Conservation (phyloP, 176 grass and related monocot species). For the Oryza punctata region DNA sequence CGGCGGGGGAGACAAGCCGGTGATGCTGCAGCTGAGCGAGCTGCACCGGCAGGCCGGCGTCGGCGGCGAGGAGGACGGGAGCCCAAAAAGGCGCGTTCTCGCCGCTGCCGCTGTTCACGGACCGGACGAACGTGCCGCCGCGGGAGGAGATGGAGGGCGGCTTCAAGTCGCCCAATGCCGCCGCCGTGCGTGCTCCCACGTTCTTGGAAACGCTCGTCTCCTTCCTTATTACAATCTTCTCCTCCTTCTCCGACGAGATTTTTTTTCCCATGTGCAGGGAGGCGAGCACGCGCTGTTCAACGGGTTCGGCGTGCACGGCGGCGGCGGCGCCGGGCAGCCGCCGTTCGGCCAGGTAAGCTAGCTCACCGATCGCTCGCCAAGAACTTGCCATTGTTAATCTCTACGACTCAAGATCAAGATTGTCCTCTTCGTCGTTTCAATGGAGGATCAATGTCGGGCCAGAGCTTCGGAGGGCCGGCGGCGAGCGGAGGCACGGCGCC, state of each 20-base stretch:
- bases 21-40: constrained; percentile 73
- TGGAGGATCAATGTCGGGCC: constrained; percentile 50
- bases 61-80: constrained; percentile 40
- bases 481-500: constrained; percentile 37
- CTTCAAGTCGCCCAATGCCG: constrained; percentile 75
- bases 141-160: constrained; percentile 66
- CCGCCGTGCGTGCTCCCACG: constrained; percentile 49
- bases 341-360: constrained; percentile 51
- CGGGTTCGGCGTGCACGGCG: constrained; percentile 50
- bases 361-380: background rate
- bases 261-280: constrained; percentile 34
- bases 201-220: background rate
- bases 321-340: constrained; percentile 20
- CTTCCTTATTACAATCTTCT: background rate
- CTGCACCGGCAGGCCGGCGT: constrained; percentile 50
- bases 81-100: constrained; percentile 52
- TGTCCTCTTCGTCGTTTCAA: background rate
- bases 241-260: background rate
- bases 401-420: background rate
- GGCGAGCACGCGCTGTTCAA: constrained; percentile 57
- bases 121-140: constrained; percentile 42
- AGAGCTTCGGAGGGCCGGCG: constrained; percentile 58
- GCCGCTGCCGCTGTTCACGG: constrained; percentile 56
- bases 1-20: constrained; percentile 53
- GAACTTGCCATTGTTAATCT: background rate